Conservation (phyloP, 768 basidiomycete genomes). For the Tulasnella calospora region DNA sequence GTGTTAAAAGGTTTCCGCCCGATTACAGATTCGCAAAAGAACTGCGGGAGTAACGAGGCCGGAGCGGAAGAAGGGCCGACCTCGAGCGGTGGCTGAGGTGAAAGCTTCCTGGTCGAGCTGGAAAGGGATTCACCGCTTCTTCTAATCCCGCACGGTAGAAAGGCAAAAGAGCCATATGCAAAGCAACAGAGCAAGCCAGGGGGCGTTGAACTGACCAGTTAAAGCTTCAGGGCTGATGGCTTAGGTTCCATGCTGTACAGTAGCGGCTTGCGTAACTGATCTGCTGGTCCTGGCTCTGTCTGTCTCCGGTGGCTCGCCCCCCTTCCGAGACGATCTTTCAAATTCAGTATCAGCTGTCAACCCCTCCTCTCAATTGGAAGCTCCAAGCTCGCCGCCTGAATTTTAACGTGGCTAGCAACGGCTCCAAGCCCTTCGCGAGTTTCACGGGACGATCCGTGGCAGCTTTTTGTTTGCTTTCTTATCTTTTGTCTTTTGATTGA, state of each 20-base stretch:
- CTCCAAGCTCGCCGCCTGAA: background rate
- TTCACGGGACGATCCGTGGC: background rate
- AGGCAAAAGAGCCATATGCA: conserved; percentile 5
- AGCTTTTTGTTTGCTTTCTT: background rate
- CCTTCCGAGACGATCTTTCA: conserved; percentile 1
- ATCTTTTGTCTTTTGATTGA: background rate
- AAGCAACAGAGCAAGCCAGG: background rate
- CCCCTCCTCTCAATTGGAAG: background rate
- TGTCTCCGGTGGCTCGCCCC: background rate
- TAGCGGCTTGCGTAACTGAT: background rate
- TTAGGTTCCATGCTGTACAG: background rate
- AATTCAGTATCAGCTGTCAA: background rate
- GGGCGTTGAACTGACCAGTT: background rate
- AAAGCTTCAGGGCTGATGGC: background rate
- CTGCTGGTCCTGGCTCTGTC: background rate
- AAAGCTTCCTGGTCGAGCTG: background rate
- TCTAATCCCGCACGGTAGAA: conserved; percentile 1
- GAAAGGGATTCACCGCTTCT: background rate
- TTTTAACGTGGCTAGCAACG: background rate
- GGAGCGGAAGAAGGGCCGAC: background rate
- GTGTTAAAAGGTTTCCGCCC: background rate
- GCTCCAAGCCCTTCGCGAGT: background rate
- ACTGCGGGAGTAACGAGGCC: conserved; percentile 6
- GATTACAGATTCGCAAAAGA: background rate
- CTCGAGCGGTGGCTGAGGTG: background rate